Percentiles rank a stretch among this genome's conserved stretches.
These are phyloP conservation scores for Zygosaccharomyces gambellarensis DNA, from an alignment of 805 yeast genomes.

Conservation along the genomic window DNA sequence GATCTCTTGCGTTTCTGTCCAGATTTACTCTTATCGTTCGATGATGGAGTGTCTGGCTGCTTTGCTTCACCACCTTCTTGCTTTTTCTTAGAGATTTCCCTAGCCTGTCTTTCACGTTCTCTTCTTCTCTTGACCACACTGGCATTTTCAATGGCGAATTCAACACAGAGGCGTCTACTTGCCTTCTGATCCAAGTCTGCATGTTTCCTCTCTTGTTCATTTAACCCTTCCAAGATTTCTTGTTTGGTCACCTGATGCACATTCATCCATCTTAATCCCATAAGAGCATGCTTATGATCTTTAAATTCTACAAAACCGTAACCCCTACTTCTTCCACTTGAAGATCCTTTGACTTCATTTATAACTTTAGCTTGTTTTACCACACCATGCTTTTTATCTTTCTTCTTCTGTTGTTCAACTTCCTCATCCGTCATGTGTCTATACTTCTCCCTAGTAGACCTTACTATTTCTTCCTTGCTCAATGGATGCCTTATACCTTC, in stretches of 20 bases:
- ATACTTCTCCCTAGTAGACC: constrained; percentile 68
- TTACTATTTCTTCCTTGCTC: constrained; percentile 77
- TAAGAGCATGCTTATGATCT: constrained; percentile 87
- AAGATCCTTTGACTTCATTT: constrained; percentile 84
- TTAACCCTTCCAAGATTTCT: constrained; percentile 68
- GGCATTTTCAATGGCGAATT: constrained; percentile 94
- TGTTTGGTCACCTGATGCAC: constrained; percentile 76
- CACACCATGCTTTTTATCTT: constrained; percentile 77
- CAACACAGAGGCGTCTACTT: constrained; percentile 79
- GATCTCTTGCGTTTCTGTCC: constrained; percentile 12
- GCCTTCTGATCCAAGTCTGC: constrained; percentile 51
- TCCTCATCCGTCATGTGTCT: constrained; percentile 39
- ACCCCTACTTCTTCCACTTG: constrained; percentile 88
- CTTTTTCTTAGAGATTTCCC: constrained; percentile 33
- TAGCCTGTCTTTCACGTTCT: constrained; percentile 51
- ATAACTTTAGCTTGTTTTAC: constrained; percentile 91
- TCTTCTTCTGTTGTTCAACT: constrained; percentile 41
- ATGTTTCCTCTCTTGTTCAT: constrained; percentile 58
- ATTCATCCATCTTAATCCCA: constrained; percentile 96
- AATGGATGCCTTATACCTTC: constrained; percentile 72
- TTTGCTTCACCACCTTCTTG: constrained; percentile 24
- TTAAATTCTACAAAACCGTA: constrained; percentile 92
- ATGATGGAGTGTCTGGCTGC: constrained; percentile 19
- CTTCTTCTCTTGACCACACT: constrained; percentile 87
- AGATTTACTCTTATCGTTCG: constrained; percentile 27